Base-by-base conservation (phyloP, 1,284 basidiomycete genomes). In the Malassezia equina region DNA sequence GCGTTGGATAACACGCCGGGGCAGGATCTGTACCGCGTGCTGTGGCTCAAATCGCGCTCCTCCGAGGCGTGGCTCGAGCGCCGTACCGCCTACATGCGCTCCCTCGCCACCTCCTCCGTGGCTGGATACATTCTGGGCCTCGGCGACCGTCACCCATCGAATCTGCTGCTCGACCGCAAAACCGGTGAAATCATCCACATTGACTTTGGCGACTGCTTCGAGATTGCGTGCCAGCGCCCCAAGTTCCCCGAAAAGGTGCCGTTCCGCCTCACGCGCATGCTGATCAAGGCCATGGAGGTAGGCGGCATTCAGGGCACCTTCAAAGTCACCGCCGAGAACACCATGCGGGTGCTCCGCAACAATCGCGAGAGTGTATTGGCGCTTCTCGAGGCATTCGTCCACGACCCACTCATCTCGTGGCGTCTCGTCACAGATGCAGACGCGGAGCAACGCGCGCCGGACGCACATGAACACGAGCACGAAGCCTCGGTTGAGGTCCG, bases 191-290 rank as follows among this genome's bases (percentile, higher is more conserved):
- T 99, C 47, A 86, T 98, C 34, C 84, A 99, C 73, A 95, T 98
- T 64, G 94, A 98, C 77, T 98, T 96, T 67, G 80, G 77, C 36
- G 77, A 78, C 62, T 78, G 77, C 63, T 78, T 76, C 53, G 74
- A 75, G 59, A 70, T 78, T 7, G 77, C 77, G 0, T 76, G 73
- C 64, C 75, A 65, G 62, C 76, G 91, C 65, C 89, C 96, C 77
- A 99, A 98, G 78, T 98, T 93, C 80, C 94, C 94, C 0, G 94
- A 99, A 78, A 94, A 88, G 76, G 90, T 99, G 51, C 94, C 94
- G 0, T 99, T 99, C 84, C 83, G 94, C 44, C 80, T 99, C 61
- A 99, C 94, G 11, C 81, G 94, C 63, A 98, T 99, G 94, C 81
- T 99, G 55, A 94, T 90, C 27, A 90, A 95, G 75, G 94, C 94